Percentiles rank a stretch among this genome's conserved stretches.
phyloP scores from a whole-genome alignment of 257 asterid genomes.

The Salvia splendens region DNA sequence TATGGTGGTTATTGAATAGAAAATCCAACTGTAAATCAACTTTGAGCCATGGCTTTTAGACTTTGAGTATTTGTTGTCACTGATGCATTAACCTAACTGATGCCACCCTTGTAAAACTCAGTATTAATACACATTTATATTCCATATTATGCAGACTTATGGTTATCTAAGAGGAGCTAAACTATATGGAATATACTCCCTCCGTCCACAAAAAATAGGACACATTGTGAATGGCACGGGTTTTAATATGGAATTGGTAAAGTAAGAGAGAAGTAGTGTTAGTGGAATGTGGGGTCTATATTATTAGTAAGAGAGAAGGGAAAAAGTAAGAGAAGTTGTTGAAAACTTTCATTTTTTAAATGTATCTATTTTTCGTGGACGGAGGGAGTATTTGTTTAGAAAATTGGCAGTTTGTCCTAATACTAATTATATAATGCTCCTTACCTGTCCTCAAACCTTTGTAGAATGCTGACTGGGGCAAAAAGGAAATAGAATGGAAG shows the following conservation, averaged over 20 bases:
- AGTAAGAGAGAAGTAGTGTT: no score
- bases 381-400: constrained; percentile 19
- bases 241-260: no score
- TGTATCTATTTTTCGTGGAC: no score
- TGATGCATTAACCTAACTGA: constrained; percentile 1
- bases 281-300: no score
- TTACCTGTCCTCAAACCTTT: constrained; percentile 26
- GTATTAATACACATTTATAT: not conserved
- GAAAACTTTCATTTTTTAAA: no score
- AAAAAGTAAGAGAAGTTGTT: no score
- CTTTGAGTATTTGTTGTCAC: not conserved
- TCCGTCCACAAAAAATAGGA: no score
- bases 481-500: constrained; percentile 70
- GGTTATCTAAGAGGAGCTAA: constrained; percentile 15
- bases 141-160: constrained; percentile 1
- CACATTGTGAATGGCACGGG: no score
- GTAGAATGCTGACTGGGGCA: constrained; percentile 60
- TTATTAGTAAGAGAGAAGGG: no score
- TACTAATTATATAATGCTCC: constrained; percentile 7
- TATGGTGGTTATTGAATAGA: not conserved
- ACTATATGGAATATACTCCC: constrained; percentile 10
- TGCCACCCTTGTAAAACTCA: not conserved
- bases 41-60: not conserved
- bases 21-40: constrained; percentile 1
- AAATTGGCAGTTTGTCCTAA: not conserved